Conservation (phyloP, 495 filamentous ascomycete genomes). For the Halenospora varia region DNA sequence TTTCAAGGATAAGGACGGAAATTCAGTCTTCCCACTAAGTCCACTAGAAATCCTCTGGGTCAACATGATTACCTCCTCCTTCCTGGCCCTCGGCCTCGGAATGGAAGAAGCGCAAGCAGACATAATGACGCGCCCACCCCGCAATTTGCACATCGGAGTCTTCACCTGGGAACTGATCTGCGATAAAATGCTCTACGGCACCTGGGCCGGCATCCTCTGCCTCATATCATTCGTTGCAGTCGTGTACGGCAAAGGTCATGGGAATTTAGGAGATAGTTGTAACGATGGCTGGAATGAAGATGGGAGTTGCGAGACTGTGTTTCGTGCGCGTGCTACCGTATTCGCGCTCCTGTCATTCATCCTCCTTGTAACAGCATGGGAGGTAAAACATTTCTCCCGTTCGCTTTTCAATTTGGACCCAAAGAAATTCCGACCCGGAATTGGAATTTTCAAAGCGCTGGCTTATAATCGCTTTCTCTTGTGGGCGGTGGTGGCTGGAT, state of each 20-base stretch:
- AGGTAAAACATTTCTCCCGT: slow-evolving; percentile 63
- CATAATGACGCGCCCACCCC: slow-evolving; percentile 64
- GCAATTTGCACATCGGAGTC: slow-evolving; percentile 45
- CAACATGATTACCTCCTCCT: slow-evolving; percentile 70
- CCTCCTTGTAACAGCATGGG: slow-evolving; percentile 69
- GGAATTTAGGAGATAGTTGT: slow-evolving; percentile 57
- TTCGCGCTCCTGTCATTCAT: slow-evolving; percentile 73
- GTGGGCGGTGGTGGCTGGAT: slow-evolving; percentile 62
- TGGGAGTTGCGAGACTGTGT: slow-evolving; percentile 62
- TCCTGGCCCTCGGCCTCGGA: slow-evolving; percentile 72
- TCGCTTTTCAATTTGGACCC: slow-evolving; percentile 67
- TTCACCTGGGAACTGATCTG: slow-evolving; percentile 66
- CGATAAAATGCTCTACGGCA: slow-evolving; percentile 66
- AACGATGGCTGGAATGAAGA: slow-evolving; percentile 52
- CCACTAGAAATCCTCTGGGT: slow-evolving; percentile 76
- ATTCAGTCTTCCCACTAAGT: slow-evolving; percentile 68
- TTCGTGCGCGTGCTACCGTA: slow-evolving; percentile 64
- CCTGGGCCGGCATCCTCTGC: slow-evolving; percentile 66
- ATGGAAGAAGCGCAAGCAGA: slow-evolving; percentile 65
- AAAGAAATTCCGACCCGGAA: slow-evolving; percentile 29
- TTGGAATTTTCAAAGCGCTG: slow-evolving; percentile 42
- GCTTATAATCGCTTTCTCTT: slow-evolving; percentile 72
- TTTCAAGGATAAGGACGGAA: slow-evolving; percentile 58
- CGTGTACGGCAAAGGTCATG: slow-evolving; percentile 62
- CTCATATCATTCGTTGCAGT: slow-evolving; percentile 61